Evolutionary conservation across 495 filamentous ascomycete genomes (phyloP), one percentile per base, ranked within the genome.

Genomic region (Letharia columbiana): DNA sequence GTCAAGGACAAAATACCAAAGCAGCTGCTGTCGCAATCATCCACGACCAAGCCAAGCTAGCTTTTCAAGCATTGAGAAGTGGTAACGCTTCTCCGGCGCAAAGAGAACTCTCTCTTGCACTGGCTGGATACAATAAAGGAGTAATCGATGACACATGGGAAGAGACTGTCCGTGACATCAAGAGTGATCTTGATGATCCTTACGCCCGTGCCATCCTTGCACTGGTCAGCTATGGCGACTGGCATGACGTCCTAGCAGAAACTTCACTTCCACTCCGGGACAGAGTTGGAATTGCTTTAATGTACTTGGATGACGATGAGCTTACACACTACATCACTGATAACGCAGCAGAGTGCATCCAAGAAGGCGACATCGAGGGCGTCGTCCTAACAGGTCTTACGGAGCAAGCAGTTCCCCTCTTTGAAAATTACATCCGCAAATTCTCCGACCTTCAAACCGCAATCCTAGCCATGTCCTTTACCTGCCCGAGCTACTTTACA

Each of bases 381-480:
- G 83, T 97, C 57, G 81, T 96, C 12, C 82, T 98, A 6, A 94
- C 94, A 0, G 94, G 94, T 23, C 86, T 98, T 65, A 86, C 84
- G 2, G 87, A 92, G 67, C 79, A 82, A 42, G 84, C 90, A 35
- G 86, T 96, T 64, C 88, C 92, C 65, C 83, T 98, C 35, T 87
- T 98, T 70, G 87, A 91, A 58, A 89, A 88, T 35, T 97, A 96
- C 75, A 87, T 96, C 70, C 82, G 84, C 66, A 93, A 91, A 60
- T 96, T 88, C 75, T 82, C 85, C 68, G 94, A 98, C 73, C 81
- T 92, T 6, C 94, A 98, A 75, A 96, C 94, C 0, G 89, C 95
- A 4, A 87, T 92, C 2, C 81, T 98, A 0, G 86, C 92, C 58
- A 85, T 94, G 72, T 88, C 91, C 59, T 86, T 90, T 70, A 89